These are phyloP conservation scores for Exophiala aquamarina DNA, from an alignment of 2,329 filamentous ascomycete genomes.

Conservation along the genomic window DNA sequence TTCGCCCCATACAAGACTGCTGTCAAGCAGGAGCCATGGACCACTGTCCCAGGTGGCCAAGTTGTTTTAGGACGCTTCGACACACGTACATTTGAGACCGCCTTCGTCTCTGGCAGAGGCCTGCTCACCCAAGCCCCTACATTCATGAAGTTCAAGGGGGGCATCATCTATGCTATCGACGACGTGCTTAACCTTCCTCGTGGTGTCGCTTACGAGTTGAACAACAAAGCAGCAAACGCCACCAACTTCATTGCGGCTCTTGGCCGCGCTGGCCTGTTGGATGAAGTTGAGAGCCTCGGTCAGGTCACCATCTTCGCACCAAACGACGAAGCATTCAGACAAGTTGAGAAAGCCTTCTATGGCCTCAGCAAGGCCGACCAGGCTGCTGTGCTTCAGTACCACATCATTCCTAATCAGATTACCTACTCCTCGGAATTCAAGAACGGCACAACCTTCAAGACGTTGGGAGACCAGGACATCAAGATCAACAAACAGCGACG, in stretches of 20 bases:
- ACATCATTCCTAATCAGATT: conserved; percentile 56
- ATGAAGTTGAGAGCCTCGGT: conserved; percentile 19
- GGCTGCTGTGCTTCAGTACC: conserved; percentile 59
- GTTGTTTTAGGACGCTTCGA: conserved; percentile 47
- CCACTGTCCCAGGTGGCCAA: conserved; percentile 62
- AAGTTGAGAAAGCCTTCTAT: conserved; percentile 53
- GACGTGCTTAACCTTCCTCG: conserved; percentile 47
- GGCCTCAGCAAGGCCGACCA: conserved; percentile 51
- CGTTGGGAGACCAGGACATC: conserved; percentile 50
- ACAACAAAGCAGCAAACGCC: conserved; percentile 42
- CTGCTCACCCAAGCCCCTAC: conserved; percentile 46
- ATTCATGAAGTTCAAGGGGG: conserved; percentile 44
- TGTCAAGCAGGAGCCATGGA: conserved; percentile 51
- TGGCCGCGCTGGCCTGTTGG: conserved; percentile 35
- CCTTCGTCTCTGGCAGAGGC: conserved; percentile 54
- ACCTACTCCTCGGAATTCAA: conserved; percentile 54
- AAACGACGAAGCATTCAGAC: conserved; percentile 59
- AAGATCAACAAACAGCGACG: conserved; percentile 47
- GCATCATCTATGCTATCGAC: conserved; percentile 56
- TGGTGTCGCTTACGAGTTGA: conserved; percentile 38
- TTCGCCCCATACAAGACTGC: conserved; percentile 49
- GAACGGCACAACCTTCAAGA: conserved; percentile 34
- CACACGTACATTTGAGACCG: conserved; percentile 39
- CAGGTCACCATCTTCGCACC: conserved; percentile 67
- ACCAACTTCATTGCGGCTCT: conserved; percentile 51